A percentile compares a stretch with the other conserved stretches of the same genome.
phyloP scores from a whole-genome alignment of 78 protist genomes.

The Isochrysis galbana region DNA sequence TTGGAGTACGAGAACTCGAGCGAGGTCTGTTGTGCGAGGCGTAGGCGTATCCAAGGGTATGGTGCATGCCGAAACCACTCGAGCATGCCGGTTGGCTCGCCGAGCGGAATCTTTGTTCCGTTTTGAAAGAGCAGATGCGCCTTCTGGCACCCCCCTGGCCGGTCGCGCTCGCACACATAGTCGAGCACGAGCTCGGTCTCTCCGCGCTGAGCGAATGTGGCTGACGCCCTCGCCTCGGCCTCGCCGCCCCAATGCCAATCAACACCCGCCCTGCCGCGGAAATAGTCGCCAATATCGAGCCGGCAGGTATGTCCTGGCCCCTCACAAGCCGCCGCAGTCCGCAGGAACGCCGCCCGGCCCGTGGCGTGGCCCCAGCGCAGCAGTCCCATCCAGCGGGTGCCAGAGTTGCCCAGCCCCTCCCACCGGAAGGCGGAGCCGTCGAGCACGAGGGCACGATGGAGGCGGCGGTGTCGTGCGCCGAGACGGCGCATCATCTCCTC shows the following conservation, averaged over 20 bases:
- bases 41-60: not conserved
- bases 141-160: not conserved
- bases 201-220: not conserved
- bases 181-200: not conserved
- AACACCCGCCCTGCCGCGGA: not conserved
- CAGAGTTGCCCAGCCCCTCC: constrained; percentile 13
- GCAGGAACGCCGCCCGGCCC: not conserved
- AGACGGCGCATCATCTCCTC: not conserved
- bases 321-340: too few relatives aligned
- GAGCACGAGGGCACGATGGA: not conserved
- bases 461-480: not conserved
- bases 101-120: not conserved
- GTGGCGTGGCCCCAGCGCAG: not conserved
- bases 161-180: not conserved
- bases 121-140: not conserved
- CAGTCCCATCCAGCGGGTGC: not conserved
- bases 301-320: not conserved
- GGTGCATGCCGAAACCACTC: not conserved
- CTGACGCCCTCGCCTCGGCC: not conserved
- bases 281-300: not conserved
- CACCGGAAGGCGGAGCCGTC: not conserved
- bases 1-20: not conserved
- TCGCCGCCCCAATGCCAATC: not conserved
- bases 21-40: not conserved
- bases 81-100: not conserved